Conservation (phyloP, 257 asterid genomes). For the Solanum lignicaule region DNA sequence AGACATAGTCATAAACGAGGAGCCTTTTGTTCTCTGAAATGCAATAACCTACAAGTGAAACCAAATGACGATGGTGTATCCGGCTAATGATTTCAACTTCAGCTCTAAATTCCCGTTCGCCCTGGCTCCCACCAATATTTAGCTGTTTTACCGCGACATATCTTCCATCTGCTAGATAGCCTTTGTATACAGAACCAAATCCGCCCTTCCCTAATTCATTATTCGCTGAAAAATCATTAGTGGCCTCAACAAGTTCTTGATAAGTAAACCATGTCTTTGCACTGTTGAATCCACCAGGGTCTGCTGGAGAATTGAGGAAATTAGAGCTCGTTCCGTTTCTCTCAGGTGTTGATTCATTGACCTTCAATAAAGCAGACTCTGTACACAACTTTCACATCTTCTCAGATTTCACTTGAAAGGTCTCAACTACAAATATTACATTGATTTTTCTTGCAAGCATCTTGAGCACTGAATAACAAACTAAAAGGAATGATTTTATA, state of each 20-base stretch:
- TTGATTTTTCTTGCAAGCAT: background rate
- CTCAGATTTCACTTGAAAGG: conserved; percentile 4
- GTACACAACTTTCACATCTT: conserved; percentile 15
- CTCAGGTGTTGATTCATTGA: conserved; percentile 27
- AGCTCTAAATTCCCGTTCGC: conserved; percentile 89
- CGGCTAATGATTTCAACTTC: conserved; percentile 96
- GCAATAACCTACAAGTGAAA: conserved; percentile 91
- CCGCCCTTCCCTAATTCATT: conserved; percentile 91
- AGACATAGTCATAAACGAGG: conserved; percentile 76
- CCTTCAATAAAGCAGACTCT: conserved; percentile 54
- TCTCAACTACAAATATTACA: background rate
- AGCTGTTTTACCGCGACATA: conserved; percentile 83
- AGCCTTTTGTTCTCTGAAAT: conserved; percentile 72
- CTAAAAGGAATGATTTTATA: background rate
- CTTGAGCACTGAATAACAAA: background rate
- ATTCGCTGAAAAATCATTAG: conserved; percentile 54
- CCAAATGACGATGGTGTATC: conserved; percentile 94
- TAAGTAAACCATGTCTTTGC: conserved; percentile 67
- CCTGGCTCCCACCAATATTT: conserved; percentile 71
- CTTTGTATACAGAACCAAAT: conserved; percentile 90
- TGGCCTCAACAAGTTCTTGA: conserved; percentile 63
- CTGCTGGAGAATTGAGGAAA: conserved; percentile 34
- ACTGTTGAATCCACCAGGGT: conserved; percentile 51
- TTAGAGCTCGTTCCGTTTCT: conserved; percentile 31
- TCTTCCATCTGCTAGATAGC: conserved; percentile 59